Base-by-base conservation (phyloP, 1,284 basidiomycete genomes). In the Apiotrichum veenhuisii region DNA sequence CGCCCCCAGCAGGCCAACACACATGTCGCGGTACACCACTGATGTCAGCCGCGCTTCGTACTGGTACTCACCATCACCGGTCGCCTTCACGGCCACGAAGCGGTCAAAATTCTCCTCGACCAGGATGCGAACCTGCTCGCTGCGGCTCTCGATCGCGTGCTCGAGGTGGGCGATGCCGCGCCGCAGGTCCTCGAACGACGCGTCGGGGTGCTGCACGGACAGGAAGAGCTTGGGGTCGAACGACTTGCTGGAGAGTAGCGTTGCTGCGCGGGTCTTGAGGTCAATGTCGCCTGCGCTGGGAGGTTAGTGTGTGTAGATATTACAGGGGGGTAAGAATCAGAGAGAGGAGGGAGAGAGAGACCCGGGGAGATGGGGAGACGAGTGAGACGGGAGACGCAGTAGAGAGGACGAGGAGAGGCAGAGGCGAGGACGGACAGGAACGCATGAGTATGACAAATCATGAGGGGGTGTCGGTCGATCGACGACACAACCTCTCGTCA, bases 91-190 rank as follows among this genome's bases (percentile, higher is more conserved):
- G 5, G 91, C 89, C 14, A 98, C 95, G 70, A 98, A 98, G 25
- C 92, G 83, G 78, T 98, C 94, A 79, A 98, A 98, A 77, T 98
- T 97, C 69, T 97, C 91, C 76, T 98, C 92, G 23, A 99, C 96
- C 42, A 99, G 82, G 25, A 96, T 86, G 50, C 93, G 84, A 59
- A 98, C 87, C 25, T 94, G 95, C 67, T 95, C 91, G 2, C 91
- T 93, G 34, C 94, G 84, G 4, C 87, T 83, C 68, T 96, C 93
- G 60, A 96, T 86, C 18, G 89, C 87, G 22, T 83, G 77, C 58
- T 85, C 84, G 8, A 94, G 81, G 59, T 86, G 83, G 0, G 81
- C 72, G 36, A 91, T 88, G 1, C 91, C 93, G 12, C 81, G 79
- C 9, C 85, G 82, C 36, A 97, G 83, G 69, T 98, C 93, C 75